Base-by-base conservation (phyloP, 805 yeast species). In the Maudiozyma barnettii region DNA sequence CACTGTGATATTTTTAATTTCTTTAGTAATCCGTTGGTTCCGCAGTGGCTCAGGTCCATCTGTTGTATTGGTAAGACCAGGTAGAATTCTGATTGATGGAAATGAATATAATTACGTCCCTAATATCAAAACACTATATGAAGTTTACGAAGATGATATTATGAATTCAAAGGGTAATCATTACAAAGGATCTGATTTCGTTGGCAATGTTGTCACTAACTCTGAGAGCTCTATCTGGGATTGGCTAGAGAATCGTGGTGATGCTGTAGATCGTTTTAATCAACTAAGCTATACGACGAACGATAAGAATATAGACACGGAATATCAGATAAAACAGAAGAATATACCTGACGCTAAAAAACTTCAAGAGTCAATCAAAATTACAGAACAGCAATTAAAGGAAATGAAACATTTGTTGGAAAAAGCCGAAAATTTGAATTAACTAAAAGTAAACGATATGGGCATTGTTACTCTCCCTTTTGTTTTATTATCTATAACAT, bases 211-310 rank as follows among this genome's bases (percentile, higher is more conserved):
- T 51, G 55, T 64, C 16, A 57, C 68, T 49, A 68, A 71, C 47
- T 76, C 79, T 49, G 88, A 85, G 63, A 69, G 73, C n/a, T 71
- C 73, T 19, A 59, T 85, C 39, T 85, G 93, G 93, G 73, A 77
- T 40, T 85, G 95, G 95, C 69, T 85, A 41, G 71, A 72, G 37
- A 67, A 67, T 49, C 69, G 76, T 21, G 61, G 66, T 4, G 47
- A 47, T 1, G 20, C n/a, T 2, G 20, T 35, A 29, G 20, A 35
- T 18, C 31, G 21, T n/a, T 30, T 26, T 37, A 2, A 37, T 37
- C 43, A 37, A 18, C 26, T 39, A 10, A 18, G 6, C 12, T 26
- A 41, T 41, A n/a, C 41, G 30, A 23, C 1, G 13, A 21, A 21
- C 30, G 18, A 5, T 39, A 22, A 16, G 14, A 6, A 23, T 39